A percentile compares a stretch with the other conserved stretches of the same genome.
Conservation (phyloP, 176 grass and related monocot genomes). For the Carex scoparia region DNA sequence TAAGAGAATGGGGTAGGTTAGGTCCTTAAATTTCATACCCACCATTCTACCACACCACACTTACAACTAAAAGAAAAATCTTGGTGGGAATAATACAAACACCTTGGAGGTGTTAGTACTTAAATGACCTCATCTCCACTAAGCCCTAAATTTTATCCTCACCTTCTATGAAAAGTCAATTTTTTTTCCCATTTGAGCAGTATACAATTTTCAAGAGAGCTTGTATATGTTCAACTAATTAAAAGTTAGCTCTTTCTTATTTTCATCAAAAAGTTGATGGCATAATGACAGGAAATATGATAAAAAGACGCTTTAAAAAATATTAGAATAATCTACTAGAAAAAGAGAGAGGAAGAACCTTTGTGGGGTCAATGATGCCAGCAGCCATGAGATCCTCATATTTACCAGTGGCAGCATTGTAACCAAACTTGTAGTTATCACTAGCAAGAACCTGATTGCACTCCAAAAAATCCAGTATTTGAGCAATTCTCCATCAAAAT, state of each 20-base stretch:
- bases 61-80: neutral
- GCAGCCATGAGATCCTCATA: constrained; percentile 99
- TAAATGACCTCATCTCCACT: neutral
- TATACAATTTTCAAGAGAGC: neutral
- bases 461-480: neutral
- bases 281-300: neutral
- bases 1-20: neutral
- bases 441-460: constrained; percentile 63
- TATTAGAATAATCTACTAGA: neutral
- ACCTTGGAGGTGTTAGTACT: neutral
- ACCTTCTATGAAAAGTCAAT: neutral
- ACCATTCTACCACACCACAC: neutral
- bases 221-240: too few relatives aligned
- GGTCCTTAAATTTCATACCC: neutral
- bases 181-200: neutral
- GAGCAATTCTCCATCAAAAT: neutral
- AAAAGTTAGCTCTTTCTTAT: neutral
- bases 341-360: constrained; percentile 37
- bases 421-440: constrained; percentile 75
- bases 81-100: neutral
- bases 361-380: constrained; percentile 98
- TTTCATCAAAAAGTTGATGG: neutral
- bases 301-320: neutral
- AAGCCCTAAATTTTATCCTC: neutral
- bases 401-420: constrained; percentile 90